These are phyloP conservation scores for Neofusicoccum parvum DNA, from an alignment of 2,329 filamentous ascomycete species.

Conservation along the genomic window DNA sequence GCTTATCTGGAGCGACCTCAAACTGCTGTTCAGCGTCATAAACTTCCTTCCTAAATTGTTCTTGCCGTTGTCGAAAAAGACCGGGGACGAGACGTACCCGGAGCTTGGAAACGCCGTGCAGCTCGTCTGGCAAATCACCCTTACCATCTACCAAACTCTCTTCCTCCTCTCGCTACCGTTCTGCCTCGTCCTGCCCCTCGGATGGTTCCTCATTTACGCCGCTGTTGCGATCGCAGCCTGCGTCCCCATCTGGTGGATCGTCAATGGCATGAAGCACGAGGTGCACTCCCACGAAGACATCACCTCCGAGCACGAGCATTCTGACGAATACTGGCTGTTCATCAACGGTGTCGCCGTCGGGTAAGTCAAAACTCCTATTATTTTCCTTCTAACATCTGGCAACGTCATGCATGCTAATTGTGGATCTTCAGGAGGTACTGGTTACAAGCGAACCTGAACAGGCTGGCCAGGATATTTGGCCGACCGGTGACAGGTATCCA, in stretches of 20 bases:
- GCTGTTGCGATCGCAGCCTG: constrained; percentile 33
- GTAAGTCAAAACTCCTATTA: constrained; percentile 42
- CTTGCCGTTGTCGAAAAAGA: constrained; percentile 24
- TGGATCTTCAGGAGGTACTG: constrained; percentile 27
- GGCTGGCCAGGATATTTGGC: constrained; percentile 71
- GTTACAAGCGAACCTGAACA: constrained; percentile 66
- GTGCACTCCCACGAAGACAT: constrained; percentile 61
- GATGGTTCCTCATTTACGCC: constrained; percentile 33
- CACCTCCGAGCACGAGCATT: constrained; percentile 35
- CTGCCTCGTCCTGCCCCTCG: constrained; percentile 49
- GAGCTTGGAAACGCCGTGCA: constrained; percentile 60
- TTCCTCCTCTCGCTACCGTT: constrained; percentile 64
- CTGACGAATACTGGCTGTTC: constrained; percentile 76
- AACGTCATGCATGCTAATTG: constrained; percentile 22
- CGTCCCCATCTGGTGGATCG: constrained; percentile 31
- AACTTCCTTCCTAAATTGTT: constrained; percentile 27
- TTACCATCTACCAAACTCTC: constrained; percentile 60
- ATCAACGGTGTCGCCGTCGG: constrained; percentile 71
- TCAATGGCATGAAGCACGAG: constrained; percentile 37
- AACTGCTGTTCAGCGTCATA: constrained; percentile 25
- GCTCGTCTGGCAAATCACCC: constrained; percentile 59
- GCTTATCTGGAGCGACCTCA: constrained; percentile 28
- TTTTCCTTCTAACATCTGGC: neutral
- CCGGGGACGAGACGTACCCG: constrained; percentile 62
- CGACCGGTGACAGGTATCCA: constrained; percentile 73